These are phyloP conservation scores for Eurotiales sp. DNA, from an alignment of 2,329 filamentous ascomycete genomes.

Conservation along the genomic window DNA sequence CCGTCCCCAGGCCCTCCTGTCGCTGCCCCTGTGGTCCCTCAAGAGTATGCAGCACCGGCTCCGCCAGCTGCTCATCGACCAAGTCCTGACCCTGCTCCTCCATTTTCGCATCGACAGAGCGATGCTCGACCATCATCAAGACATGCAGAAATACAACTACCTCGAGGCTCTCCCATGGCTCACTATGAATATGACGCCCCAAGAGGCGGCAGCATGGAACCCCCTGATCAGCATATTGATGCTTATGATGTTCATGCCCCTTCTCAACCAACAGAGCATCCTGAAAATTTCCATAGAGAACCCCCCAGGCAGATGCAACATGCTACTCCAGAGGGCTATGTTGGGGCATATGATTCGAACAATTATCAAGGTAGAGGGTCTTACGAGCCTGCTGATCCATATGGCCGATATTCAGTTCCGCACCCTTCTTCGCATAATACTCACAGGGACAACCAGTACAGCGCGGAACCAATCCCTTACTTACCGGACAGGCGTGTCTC, in stretches of 20 bases:
- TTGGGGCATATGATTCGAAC: conserved; percentile 1
- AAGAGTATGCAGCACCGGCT: conserved; percentile 20
- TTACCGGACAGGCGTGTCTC: not conserved
- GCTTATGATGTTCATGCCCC: conserved; percentile 4
- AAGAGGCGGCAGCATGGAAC: not conserved
- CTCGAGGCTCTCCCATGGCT: not conserved
- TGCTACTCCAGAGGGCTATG: not conserved
- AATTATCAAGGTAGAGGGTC: conserved; percentile 1
- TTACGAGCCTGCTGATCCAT: conserved; percentile 3
- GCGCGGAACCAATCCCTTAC: conserved; percentile 7
- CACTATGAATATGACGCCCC: conserved; percentile 5
- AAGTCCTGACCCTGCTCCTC: conserved; percentile 9
- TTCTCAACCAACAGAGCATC: conserved; percentile 4
- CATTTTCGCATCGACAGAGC: conserved; percentile 11
- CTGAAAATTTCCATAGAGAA: conserved; percentile 6
- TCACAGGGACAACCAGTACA: conserved; percentile 4
- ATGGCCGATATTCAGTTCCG: conserved; percentile 5
- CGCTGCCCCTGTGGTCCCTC: conserved; percentile 26
- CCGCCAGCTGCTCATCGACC: conserved; percentile 15
- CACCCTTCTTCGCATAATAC: not conserved
- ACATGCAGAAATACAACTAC: conserved; percentile 2
- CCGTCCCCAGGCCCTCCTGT: conserved; percentile 46
- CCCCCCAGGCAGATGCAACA: conserved; percentile 6
- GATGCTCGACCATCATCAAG: conserved; percentile 7
- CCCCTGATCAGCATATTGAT: conserved; percentile 7